Evolutionary conservation across 345 rosid genomes (phyloP), one percentile per base, ranked within the genome.

Genomic region (Rhodamnia argentea): DNA sequence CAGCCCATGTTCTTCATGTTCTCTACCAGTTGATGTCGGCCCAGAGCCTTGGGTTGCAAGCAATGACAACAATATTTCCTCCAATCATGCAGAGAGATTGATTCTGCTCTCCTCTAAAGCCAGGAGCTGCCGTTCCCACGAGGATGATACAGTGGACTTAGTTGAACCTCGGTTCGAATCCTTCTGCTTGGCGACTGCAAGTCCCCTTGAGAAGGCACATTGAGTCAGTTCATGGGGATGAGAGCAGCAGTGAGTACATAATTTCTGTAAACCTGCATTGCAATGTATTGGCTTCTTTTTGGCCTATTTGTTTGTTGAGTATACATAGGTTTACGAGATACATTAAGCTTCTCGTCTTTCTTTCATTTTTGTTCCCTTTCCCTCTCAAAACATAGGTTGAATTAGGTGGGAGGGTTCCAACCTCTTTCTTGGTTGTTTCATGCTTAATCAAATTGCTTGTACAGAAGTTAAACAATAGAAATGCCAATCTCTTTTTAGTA

Each of bases 111-210:
- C 93, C 85, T 92, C 97, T 82, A 88, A 93, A 83, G 88, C 94
- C 74, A 90, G 92, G 85, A 93, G 94, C 83, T 84, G 74, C 44
- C 91, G 54, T 85, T 88, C 88, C 85, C 89, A 86, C 0, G 98
- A 94, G 60, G 96, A 95, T 26, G 99, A 97, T 86, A 42, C 89
- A 37, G 95, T 97, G 78, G 99, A 97, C 91, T 84, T 97, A 84
- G 93, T 93, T 23, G 98, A 96, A 90, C 99, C 99, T 52, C 94
- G 98, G 62, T 92, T 95, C 42, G 99, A 97, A 86, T 94, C 99
- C 24, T 97, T 97, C 86, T 86, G 91, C 88, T 18, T 95, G 88
- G 92, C 85, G 58, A 93, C 89, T 85, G 87, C 23, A 90, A 90
- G 86, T 91, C 92, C 58, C 47, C 7, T 37, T 20, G 47, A 70